Conservation (phyloP, 371 early-diverging fungal species). For the Polyrhizophydium stewartii region DNA sequence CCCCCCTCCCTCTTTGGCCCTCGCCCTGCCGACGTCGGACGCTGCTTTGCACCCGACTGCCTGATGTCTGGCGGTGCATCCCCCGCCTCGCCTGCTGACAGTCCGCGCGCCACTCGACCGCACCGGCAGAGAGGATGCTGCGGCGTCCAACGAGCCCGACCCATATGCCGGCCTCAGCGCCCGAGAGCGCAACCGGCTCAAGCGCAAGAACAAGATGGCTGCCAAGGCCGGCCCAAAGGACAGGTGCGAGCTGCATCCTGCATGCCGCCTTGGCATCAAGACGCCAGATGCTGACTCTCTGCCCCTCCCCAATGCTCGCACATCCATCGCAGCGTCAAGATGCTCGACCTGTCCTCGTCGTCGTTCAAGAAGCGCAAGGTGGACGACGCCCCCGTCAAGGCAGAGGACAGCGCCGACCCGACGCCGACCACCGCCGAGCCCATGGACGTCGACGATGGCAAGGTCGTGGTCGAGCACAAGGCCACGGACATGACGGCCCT, state of each 20-base stretch:
- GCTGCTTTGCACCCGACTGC: too few species aligned
- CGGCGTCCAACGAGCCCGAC: slow-evolving; percentile 32
- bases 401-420: slow-evolving; percentile 11
- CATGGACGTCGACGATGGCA: slow-evolving; percentile 3
- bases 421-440: background rate
- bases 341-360: slow-evolving; percentile 22
- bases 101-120: too few species aligned
- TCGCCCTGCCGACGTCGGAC: too few species aligned
- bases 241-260: slow-evolving; percentile 45
- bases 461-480: slow-evolving; percentile 31
- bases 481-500: slow-evolving; percentile 15
- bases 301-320: too few species aligned
- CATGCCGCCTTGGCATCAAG: too few species aligned
- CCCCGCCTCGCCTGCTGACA: too few species aligned
- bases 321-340: background rate
- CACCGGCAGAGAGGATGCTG: too few species aligned
- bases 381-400: background rate
- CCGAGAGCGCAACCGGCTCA: slow-evolving; percentile 82
- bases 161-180: slow-evolving; percentile 84
- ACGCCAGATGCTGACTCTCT: too few species aligned
- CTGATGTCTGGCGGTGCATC: too few species aligned
- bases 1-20: too few species aligned
- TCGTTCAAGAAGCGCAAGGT: slow-evolving; percentile 26
- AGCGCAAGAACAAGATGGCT: slow-evolving; percentile 81
- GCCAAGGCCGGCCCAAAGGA: slow-evolving; percentile 74